Percentiles rank a stretch among this genome's conserved stretches.
phyloP scores from a whole-genome alignment of 1,139 yeast species.

The Zygosaccharomyces sapae region DNA sequence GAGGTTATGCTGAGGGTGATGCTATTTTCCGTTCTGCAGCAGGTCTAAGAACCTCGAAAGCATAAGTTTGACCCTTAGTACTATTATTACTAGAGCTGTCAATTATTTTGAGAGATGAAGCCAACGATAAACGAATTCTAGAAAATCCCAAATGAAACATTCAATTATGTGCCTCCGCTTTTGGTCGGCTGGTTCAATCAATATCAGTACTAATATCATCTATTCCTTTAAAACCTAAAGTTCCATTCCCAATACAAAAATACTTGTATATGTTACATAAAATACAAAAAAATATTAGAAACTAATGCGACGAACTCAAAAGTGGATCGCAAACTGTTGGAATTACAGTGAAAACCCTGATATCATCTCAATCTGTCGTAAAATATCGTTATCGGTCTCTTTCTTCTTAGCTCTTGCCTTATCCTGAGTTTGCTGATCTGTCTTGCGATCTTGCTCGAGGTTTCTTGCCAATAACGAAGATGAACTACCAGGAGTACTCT shows the following conservation, averaged over 20 bases:
- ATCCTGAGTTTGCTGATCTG: constrained; percentile 45
- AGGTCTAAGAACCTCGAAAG: constrained; percentile 69
- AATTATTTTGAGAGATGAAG: neutral
- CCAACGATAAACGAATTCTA: constrained; percentile 1
- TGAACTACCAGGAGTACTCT: neutral
- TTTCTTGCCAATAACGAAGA: constrained; percentile 35
- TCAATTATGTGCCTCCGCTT: neutral
- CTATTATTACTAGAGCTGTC: neutral
- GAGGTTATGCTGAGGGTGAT: constrained; percentile 97
- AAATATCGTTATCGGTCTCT: constrained; percentile 48
- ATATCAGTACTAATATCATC: constrained; percentile 4
- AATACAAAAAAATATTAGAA: too few relatives aligned
- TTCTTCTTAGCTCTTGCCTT: constrained; percentile 40
- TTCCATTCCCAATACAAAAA: constrained; percentile 1
- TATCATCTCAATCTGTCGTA: constrained; percentile 56
- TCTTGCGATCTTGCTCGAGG: constrained; percentile 38
- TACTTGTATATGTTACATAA: constrained; percentile 15
- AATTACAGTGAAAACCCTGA: constrained; percentile 45
- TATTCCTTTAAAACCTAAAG: constrained; percentile 11
- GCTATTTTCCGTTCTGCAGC: constrained; percentile 84
- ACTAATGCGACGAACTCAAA: too few relatives aligned
- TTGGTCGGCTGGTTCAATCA: neutral
- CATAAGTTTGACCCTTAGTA: constrained; percentile 36
- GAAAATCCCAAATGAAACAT: neutral
- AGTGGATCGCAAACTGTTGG: neutral